Evolutionary conservation across 2,329 filamentous ascomycete genomes (phyloP), one percentile per base, ranked within the genome.

Genomic region (Malbranchea cinnamomea): DNA sequence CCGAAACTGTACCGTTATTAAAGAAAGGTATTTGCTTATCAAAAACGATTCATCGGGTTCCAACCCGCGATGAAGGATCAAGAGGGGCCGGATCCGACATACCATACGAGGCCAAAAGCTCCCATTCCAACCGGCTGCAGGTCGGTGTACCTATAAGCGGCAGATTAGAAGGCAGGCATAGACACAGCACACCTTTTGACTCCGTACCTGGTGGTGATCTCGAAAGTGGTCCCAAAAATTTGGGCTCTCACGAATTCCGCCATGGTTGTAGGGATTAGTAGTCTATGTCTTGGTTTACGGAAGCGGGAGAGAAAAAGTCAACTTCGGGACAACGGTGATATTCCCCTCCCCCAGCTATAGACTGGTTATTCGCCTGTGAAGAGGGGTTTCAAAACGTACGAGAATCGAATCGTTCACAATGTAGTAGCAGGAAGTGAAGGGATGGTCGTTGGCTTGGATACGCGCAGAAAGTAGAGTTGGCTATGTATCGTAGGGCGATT

Each of bases 221-320:
- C 89, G 56, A 98, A 98, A 47, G 89, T 95, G 39, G 89, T 98
- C 56, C 89, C 89, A 55, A 98, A 98, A 59, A 98, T 95, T 71
- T 95, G 87, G 55, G 87, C 85, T 62, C 89, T 81, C 54, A 98
- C 83, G 62, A 98, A 98, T 70, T 98, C 89, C 58, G 89, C 89
- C 89, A 98, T 95, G 4, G 23, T 33, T 26, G 18, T 12, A 32
- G 17, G n/a, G n/a, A n/a, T n/a, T n/a, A 5, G 23, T 5, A 25
- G 6, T 26, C 15, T 12, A 47, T 27, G 28, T 45, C 52, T 15
- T 40, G 37, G 31, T 36, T 44, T 47, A 48, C 52, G 8, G 42
- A 29, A 33, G 44, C 42, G 34, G 51, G 34, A 5, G 36, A 33
- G 22, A 28, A 26, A 8, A 23, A 33, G 24, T 43, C 35, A 30